Conservation (phyloP, 2,329 filamentous ascomycete genomes). For the Alternaria solani region DNA sequence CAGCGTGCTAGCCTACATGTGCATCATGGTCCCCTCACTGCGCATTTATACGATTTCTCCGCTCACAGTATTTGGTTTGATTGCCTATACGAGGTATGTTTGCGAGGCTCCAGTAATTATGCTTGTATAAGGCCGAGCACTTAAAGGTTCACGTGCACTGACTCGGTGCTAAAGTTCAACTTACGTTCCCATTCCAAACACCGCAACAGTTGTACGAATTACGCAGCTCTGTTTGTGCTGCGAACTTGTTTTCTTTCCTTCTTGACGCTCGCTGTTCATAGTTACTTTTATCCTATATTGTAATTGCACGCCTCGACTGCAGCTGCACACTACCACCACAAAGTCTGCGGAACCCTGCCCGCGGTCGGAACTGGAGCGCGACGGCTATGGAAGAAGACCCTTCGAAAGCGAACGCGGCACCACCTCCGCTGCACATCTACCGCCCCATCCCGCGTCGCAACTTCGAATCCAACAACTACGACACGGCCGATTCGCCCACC, state of each 20-base stretch:
- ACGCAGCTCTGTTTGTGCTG: conserved; percentile 17
- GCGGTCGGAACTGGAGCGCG: conserved; percentile 14
- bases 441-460: conserved; percentile 51
- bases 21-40: conserved; percentile 18
- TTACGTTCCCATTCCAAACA: conserved; percentile 32
- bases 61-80: conserved; percentile 16
- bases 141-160: conserved; percentile 35
- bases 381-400: conserved; percentile 41
- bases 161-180: conserved; percentile 27
- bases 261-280: conserved; percentile 17
- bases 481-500: conserved; percentile 38
- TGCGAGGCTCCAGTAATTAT: conserved; percentile 24
- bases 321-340: conserved; percentile 7
- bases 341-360: conserved; percentile 15
- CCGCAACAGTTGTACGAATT: conserved; percentile 28
- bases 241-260: conserved; percentile 12
- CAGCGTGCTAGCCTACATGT: conserved; percentile 16
- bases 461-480: conserved; percentile 33
- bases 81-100: conserved; percentile 37
- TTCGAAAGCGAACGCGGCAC: conserved; percentile 32
- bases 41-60: conserved; percentile 7
- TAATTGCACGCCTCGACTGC: conserved; percentile 9
- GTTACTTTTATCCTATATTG: conserved; percentile 11
- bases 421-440: conserved; percentile 44
- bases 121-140: conserved; percentile 26